These are phyloP conservation scores for Sporothrix pallida DNA, from an alignment of 2,329 filamentous ascomycete genomes.

Conservation along the genomic window DNA sequence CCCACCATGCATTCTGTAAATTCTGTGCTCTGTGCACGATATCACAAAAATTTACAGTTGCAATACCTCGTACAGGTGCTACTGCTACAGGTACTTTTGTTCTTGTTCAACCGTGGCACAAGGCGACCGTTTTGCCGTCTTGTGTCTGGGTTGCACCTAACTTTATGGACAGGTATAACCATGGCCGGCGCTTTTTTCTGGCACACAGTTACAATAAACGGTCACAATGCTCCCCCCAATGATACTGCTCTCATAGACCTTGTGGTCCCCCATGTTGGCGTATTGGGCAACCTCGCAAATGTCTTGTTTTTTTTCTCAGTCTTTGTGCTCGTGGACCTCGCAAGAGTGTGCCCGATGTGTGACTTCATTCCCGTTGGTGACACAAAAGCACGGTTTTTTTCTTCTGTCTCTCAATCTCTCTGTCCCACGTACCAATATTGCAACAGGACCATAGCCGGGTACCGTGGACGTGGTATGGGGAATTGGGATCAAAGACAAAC, in stretches of 20 bases:
- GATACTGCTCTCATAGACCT: no score
- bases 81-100: neutral
- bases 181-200: neutral
- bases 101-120: neutral
- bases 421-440: conserved; percentile 7
- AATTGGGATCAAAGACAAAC: neutral
- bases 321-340: neutral
- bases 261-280: neutral
- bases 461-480: conserved; percentile 17
- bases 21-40: neutral
- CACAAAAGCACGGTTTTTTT: neutral
- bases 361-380: neutral
- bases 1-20: neutral
- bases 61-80: neutral
- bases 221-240: neutral
- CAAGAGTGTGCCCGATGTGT: neutral
- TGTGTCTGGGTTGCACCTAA: neutral
- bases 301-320: neutral
- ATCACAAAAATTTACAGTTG: neutral
- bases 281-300: neutral
- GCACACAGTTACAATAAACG: neutral
- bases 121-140: conserved; percentile 8
- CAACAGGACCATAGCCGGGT: neutral
- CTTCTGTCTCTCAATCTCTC: neutral
- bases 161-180: neutral